Conservation (phyloP, 768 basidiomycete species). For the Leccinum olivaceopallidum region DNA sequence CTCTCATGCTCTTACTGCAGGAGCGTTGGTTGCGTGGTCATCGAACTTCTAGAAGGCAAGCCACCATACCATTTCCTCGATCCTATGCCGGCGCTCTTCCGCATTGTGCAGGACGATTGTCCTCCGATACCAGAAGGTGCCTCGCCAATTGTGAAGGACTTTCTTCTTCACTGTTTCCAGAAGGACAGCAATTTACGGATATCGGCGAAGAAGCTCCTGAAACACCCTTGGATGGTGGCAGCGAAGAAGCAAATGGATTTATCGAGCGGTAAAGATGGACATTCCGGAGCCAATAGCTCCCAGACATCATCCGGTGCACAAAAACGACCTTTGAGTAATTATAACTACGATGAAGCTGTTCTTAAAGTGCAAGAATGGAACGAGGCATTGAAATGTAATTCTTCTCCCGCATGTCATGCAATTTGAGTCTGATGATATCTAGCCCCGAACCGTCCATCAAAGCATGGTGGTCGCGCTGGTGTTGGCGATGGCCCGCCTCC, state of each 20-base stretch:
- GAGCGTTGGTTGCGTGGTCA: slow-evolving; percentile 97
- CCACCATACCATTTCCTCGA: slow-evolving; percentile 96
- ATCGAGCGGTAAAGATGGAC: slow-evolving; percentile 31
- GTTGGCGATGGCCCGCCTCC: slow-evolving; percentile 40
- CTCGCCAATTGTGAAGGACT: slow-evolving; percentile 94
- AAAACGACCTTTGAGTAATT: slow-evolving; percentile 66
- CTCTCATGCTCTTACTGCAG: slow-evolving; percentile 28
- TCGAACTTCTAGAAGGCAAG: slow-evolving; percentile 85
- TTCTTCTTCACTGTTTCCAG: slow-evolving; percentile 96
- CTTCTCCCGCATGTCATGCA: slow-evolving; percentile 16
- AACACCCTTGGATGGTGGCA: slow-evolving; percentile 95
- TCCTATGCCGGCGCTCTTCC: slow-evolving; percentile 97
- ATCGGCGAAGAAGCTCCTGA: slow-evolving; percentile 87
- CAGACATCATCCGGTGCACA: slow-evolving; percentile 36
- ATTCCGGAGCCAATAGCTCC: slow-evolving; percentile 34
- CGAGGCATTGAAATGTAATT: slow-evolving; percentile 85
- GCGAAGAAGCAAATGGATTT: slow-evolving; percentile 71
- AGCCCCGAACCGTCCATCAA: slow-evolving; percentile 78
- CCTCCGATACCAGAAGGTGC: slow-evolving; percentile 96
- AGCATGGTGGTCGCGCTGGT: slow-evolving; percentile 51
- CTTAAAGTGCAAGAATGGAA: slow-evolving; percentile 99
- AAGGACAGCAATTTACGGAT: slow-evolving; percentile 95
- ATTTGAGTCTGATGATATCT: slow-evolving; percentile 9
- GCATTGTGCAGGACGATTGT: slow-evolving; percentile 97
- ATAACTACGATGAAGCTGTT: slow-evolving; percentile 92